Conservation (phyloP, 352 stramenopile species). For the Globisporangium mamillatum region DNA sequence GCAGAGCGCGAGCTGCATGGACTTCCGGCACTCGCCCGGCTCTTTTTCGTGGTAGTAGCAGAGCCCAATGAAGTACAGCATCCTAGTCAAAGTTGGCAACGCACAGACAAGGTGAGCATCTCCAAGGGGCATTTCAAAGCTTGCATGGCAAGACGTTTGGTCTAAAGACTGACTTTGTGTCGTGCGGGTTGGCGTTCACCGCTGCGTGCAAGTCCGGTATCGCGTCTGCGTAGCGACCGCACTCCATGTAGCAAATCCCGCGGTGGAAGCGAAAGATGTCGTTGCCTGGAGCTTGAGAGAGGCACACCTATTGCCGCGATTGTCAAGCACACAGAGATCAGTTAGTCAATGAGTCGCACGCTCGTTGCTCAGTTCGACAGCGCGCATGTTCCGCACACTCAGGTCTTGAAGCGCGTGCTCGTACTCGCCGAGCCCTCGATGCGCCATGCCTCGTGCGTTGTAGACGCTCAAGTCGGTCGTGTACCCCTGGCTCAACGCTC, state of each 20-base stretch:
- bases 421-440: conserved; percentile 54
- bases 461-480: conserved; percentile 35
- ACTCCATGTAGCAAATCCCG: conserved; percentile 60
- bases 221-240: conserved; percentile 39
- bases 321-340: not conserved
- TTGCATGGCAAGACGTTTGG: not conserved
- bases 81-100: conserved; percentile 17
- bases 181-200: conserved; percentile 27
- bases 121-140: not conserved
- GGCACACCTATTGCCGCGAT: conserved; percentile 27
- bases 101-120: not conserved
- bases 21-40: conserved; percentile 41
- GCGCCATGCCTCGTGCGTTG: conserved; percentile 58
- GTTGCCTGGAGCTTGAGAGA: conserved; percentile 37
- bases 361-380: too few species aligned
- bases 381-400: conserved; percentile 28
- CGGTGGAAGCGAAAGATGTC: conserved; percentile 71
- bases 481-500: conserved; percentile 22
- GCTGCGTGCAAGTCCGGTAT: conserved; percentile 53
- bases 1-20: conserved; percentile 40
- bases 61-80: conserved; percentile 65
- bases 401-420: conserved; percentile 54
- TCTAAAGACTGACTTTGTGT: conserved; percentile 21
- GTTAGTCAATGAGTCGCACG: not conserved
- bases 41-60: conserved; percentile 60